Evolutionary conservation across 2,329 filamentous ascomycete genomes (phyloP).

Genomic region (Lachnellula occidentalis): DNA sequence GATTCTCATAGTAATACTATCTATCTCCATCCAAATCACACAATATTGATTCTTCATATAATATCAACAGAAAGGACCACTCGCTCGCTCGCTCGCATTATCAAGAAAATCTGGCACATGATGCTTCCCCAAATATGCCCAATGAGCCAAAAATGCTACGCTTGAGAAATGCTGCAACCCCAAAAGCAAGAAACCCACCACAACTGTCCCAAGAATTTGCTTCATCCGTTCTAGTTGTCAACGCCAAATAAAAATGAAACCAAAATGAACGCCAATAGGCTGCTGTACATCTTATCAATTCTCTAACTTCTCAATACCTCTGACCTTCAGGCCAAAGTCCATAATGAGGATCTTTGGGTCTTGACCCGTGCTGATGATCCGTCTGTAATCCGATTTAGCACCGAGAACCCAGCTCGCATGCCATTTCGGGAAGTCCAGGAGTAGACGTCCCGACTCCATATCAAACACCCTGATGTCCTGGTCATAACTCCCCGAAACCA

Average conservation of each 20-base stretch:
- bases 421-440: conserved; percentile 88
- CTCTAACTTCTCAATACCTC: conserved; percentile 54
- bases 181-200: not conserved
- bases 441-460: conserved; percentile 69
- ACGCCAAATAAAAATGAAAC: not conserved
- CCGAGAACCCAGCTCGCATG: conserved; percentile 95
- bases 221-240: not conserved
- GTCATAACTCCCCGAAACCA: conserved; percentile 92
- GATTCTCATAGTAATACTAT: too few species aligned
- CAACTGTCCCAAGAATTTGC: not conserved
- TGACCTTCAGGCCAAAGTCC: conserved; percentile 71
- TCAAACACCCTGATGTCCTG: conserved; percentile 94
- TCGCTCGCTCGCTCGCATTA: not conserved
- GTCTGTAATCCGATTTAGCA: conserved; percentile 90
- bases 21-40: too few species aligned
- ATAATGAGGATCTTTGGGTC: conserved; percentile 88
- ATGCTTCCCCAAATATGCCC: too few species aligned
- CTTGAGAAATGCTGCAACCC: not conserved
- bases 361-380: conserved; percentile 92
- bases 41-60: too few species aligned
- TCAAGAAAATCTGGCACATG: not conserved
- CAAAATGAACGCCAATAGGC: not conserved
- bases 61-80: too few species aligned
- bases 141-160: not conserved
- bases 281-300: conserved; percentile 28